Evolutionary conservation across 2,329 filamentous ascomycete species (phyloP).

Genomic region (Pseudocercospora pini-densiflorae): DNA sequence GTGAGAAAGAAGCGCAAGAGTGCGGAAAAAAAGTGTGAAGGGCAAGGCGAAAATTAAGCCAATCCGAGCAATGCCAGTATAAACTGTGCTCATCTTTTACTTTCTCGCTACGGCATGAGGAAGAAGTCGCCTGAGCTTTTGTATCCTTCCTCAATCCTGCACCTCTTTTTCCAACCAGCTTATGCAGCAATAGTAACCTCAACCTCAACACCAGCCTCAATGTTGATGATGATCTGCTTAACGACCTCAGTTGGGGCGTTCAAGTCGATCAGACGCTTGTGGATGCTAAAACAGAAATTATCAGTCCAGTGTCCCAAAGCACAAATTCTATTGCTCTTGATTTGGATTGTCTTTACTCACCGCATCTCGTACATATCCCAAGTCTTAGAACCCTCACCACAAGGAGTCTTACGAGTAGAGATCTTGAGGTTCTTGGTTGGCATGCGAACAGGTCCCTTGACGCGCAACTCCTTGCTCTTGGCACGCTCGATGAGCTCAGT

Average conservation of each 20-base stretch:
- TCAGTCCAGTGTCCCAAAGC: neutral
- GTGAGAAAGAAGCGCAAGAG: neutral
- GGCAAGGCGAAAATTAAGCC: neutral
- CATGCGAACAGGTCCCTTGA: constrained; percentile 97
- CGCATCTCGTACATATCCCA: constrained; percentile 99
- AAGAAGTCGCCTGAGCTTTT: neutral
- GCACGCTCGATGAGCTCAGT: constrained; percentile 97
- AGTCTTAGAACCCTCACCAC: constrained; percentile 99
- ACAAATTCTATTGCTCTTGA: no score
- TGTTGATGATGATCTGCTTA: constrained; percentile 97
- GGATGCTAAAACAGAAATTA: constrained; percentile 33
- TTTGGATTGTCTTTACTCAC: constrained; percentile 65
- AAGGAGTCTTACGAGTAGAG: constrained; percentile 98
- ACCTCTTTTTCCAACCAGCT: constrained; percentile 17
- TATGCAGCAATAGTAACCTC: constrained; percentile 91
- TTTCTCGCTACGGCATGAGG: constrained; percentile 13
- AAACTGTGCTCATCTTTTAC: constrained; percentile 6
- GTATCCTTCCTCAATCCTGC: constrained; percentile 6
- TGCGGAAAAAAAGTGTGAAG: neutral
- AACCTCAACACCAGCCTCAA: constrained; percentile 90
- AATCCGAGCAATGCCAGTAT: neutral
- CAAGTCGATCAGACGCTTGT: constrained; percentile 56
- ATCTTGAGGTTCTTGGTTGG: constrained; percentile 97
- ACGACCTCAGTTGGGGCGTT: constrained; percentile 97
- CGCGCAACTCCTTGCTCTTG: constrained; percentile 96